Conservation (phyloP, 108 stramenopile genomes). For the Fistulifera pelliculosa region DNA sequence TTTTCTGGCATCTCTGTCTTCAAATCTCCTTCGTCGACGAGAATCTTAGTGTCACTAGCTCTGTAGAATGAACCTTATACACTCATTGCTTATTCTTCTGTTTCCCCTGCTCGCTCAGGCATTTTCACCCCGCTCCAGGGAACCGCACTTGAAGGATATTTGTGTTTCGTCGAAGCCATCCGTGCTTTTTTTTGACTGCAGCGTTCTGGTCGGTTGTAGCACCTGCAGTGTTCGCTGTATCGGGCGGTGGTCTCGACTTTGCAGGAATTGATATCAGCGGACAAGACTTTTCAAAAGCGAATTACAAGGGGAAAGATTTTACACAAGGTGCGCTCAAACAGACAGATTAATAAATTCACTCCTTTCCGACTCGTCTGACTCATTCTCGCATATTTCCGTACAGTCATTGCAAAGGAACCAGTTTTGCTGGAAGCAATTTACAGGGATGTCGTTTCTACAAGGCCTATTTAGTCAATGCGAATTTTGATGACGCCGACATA, state of each 20-base stretch:
- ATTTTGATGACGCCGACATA: slow-evolving; percentile 65
- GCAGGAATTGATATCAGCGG: slow-evolving; percentile 67
- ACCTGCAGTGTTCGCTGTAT: slow-evolving; percentile 21
- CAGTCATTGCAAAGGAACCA: slow-evolving; percentile 69
- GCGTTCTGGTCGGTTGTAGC: too few relatives aligned
- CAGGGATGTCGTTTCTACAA: slow-evolving; percentile 84
- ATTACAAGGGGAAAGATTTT: slow-evolving; percentile 85
- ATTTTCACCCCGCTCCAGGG: too few relatives aligned
- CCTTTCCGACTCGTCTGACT: neutral
- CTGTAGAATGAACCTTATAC: too few relatives aligned
- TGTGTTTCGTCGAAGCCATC: too few relatives aligned
- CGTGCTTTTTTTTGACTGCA: too few relatives aligned
- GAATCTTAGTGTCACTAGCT: too few relatives aligned
- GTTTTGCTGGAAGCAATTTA: slow-evolving; percentile 60
- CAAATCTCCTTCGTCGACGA: too few relatives aligned
- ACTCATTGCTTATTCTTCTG: too few relatives aligned
- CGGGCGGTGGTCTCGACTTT: slow-evolving; percentile 61
- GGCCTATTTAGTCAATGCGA: slow-evolving; percentile 69
- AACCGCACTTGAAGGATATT: too few relatives aligned
- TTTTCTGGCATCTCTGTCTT: too few relatives aligned
- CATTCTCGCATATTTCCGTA: neutral
- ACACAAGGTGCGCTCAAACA: slow-evolving; percentile 42
- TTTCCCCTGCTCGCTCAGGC: too few relatives aligned
- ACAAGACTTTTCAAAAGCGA: slow-evolving; percentile 59
- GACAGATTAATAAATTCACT: neutral